Percentiles rank a stretch among this genome's conserved stretches.
Conservation (phyloP, 345 rosid species). For the Ceriops decandra region DNA sequence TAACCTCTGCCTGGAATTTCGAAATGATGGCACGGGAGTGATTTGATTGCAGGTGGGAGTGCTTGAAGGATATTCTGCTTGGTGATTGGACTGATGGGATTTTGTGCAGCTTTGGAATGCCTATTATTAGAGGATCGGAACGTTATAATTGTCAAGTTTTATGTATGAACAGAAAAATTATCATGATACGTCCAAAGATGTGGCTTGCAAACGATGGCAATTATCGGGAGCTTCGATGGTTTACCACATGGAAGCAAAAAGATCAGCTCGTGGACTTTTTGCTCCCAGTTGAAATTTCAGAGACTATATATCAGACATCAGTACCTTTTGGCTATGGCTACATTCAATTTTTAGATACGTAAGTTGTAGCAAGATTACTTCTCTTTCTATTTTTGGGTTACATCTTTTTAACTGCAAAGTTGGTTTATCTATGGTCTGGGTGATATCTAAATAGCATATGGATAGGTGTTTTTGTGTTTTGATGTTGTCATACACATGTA, state of each 20-base stretch:
- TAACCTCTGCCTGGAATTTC: neutral
- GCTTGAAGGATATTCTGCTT: slow-evolving; percentile 74
- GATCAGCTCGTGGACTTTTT: slow-evolving; percentile 69
- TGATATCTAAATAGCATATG: neutral
- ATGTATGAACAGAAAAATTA: slow-evolving; percentile 70
- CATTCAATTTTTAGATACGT: slow-evolving; percentile 86
- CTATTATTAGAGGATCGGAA: slow-evolving; percentile 77
- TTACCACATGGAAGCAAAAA: slow-evolving; percentile 79
- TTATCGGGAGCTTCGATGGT: slow-evolving; percentile 87
- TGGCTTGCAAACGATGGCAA: slow-evolving; percentile 94
- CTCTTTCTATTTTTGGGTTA: neutral
- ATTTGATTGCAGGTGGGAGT: slow-evolving; percentile 69
- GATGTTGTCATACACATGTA: neutral
- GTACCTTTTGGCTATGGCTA: slow-evolving; percentile 90
- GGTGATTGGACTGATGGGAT: slow-evolving; percentile 87
- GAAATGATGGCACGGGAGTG: neutral
- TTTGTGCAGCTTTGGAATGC: slow-evolving; percentile 95
- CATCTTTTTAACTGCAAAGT: no score
- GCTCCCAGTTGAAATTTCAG: slow-evolving; percentile 64
- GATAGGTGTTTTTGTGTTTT: neutral
- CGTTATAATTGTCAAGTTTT: slow-evolving; percentile 92
- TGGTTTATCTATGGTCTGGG: neutral
- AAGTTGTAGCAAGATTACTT: slow-evolving; percentile 16
- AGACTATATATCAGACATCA: slow-evolving; percentile 66
- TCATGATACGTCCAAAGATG: slow-evolving; percentile 91